Evolutionary conservation across 140 eudicot species (phyloP), one percentile per base, ranked within the genome.

Genomic region (Bidens hawaiensis): DNA sequence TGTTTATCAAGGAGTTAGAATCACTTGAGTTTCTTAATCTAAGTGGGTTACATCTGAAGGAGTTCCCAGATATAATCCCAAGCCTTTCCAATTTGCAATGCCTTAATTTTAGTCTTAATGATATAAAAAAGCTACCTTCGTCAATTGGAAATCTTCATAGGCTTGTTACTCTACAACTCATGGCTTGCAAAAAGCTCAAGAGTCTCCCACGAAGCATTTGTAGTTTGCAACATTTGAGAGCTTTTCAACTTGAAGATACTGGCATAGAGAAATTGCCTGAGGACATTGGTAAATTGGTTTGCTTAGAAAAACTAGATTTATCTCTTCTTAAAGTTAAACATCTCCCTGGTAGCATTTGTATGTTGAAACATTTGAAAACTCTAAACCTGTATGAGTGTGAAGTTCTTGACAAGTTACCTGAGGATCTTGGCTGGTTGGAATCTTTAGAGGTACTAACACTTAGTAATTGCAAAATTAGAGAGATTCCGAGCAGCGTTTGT

Each of bases 221-320:
- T n/a, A n/a, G n/a, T n/a, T n/a, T n/a, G n/a, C n/a, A n/a, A n/a
- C n/a, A n/a, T 65, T 4, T 65, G 51, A 49, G 54, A 21, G 4
- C 10, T 5, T 49, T 50, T 13, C 10, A 18, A 15, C 43, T 31
- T 10, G 1, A 24, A 9, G 19, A 27, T 17, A 1, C 3, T 10
- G 5, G 10, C 9, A 46, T 58, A 8, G 33, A 60, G 34, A 23
- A 26, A 4, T 63, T 63, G 31, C 42, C 43, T 3, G 19, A 45
- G 2, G 43, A 63, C 2, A 5, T 43, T 4, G 45, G 26, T 18
- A 19, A 12, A 24, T 26, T 63, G 9, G 45, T 25, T 25, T 9
- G 69, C 17, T 63, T 63, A 17, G 69, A 63, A 19, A 45, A 43
- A 19, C 57, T n/a, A n/a, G n/a, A n/a, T n/a, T n/a, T n/a, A n/a